Evolutionary conservation across 2,329 filamentous ascomycete genomes (phyloP), one percentile per base, ranked within the genome.

Genomic region (Sporothrix inflata): DNA sequence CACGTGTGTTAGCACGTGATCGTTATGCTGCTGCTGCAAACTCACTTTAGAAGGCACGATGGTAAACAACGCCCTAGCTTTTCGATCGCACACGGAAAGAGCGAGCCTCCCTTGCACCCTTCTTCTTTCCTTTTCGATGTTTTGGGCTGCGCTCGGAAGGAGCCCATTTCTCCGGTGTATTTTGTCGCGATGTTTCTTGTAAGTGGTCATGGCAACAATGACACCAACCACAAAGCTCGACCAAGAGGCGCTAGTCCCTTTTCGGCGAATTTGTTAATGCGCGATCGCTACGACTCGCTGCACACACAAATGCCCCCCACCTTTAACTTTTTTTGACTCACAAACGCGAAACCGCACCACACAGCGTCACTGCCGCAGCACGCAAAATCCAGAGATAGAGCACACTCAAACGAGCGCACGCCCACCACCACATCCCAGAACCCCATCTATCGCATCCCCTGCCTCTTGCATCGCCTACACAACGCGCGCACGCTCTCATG

Each of bases 401-500:
- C 53, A 19, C 4, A 47, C 67, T 65, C 49, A 45, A 30, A 27
- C n/a, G 6, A 16, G 6, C 38, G 7, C 34, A 57, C 67, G 30
- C 47, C 60, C 27, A 21, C 45, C 65, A 38, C 47, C 45, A n/a
- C 27, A n/a, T 45, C n/a, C 5, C 30, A 7, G 19, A 19, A 47
- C 27, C 49, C 34, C 49, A 53, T 16, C 7, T 21, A 21, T 42
- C 14, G n/a, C 34, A 19, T 69, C 49, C 14, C 42, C 27, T 24
- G 5, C 24, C 16, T 65, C 38, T 16, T 53, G 42, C 27, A 42
- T 45, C 11, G 14, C 38, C 2, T 9, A 9, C 16, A 65, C 19
- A 45, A 27, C 16, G 60, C 34, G 27, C 66, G 51, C 19, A 11
- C 49, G 21, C 16, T 11, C 34, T 19, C 42, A 86, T 86, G 85